Conservation (phyloP, 1,284 basidiomycete species). For the Ustilago sp. region DNA sequence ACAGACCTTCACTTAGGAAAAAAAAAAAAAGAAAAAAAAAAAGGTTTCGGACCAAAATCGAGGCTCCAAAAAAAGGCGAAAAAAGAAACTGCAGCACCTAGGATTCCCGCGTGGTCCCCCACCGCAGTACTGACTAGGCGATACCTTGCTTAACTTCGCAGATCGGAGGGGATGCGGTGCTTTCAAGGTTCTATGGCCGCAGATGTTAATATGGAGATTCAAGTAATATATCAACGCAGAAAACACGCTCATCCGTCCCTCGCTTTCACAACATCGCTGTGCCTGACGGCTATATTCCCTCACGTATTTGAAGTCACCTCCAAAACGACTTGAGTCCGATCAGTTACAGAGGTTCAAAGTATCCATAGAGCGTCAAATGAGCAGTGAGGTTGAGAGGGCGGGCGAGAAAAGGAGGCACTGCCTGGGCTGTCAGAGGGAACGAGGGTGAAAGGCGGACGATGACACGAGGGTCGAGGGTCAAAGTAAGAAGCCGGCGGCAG, state of each 20-base stretch:
- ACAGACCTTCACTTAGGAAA: background rate
- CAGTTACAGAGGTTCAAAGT: background rate
- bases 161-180: slow-evolving; percentile 84
- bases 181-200: slow-evolving; percentile 83
- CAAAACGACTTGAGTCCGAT: background rate
- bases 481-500: slow-evolving; percentile 8
- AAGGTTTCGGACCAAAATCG: background rate
- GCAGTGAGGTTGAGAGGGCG: background rate
- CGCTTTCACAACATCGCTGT: background rate
- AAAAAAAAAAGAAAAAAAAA: background rate
- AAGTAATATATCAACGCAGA: no score
- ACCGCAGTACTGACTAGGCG: slow-evolving; percentile 84
- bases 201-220: slow-evolving; percentile 71
- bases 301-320: background rate
- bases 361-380: background rate
- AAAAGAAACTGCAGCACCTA: slow-evolving; percentile 77
- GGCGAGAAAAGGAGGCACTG: background rate
- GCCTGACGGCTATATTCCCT: slow-evolving; percentile 1
- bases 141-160: slow-evolving; percentile 83
- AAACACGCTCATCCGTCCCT: no score
- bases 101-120: slow-evolving; percentile 85
- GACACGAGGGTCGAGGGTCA: slow-evolving; percentile 8
- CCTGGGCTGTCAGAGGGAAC: background rate
- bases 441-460: background rate
- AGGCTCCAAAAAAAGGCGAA: background rate